Evolutionary conservation across 2,329 filamentous ascomycete genomes (phyloP), one percentile per base, ranked within the genome.

Genomic region (Paecilomyces sp.): DNA sequence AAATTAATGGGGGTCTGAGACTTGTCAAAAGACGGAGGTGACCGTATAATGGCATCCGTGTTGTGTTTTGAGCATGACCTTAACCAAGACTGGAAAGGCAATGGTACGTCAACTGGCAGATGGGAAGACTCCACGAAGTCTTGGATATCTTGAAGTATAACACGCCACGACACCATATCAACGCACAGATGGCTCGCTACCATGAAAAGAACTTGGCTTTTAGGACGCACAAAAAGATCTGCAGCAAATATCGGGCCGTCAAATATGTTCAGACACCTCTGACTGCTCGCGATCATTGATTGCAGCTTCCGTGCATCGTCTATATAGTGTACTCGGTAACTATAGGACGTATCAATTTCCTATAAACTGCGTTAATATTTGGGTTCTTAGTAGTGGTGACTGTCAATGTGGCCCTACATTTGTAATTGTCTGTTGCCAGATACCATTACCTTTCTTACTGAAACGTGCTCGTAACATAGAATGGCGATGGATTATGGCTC

Each of bases 1-100:
- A 76, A 77, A 4, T 36, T 55, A 31, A 73, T 52, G n/a, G 74
- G 64, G 24, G 72, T 62, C 66, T 71, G 56, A 61, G 73, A 61
- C 4, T 70, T 63, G 3, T 66, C 65, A 59, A 68, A 74, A 28
- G 70, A 69, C 18, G 72, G 58, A 63, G 22, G 4, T 66, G 28
- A 2, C 56, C 57, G 1, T 60, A 54, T 47, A 61, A 61, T 4
- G 64, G 55, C 1, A 53, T 66, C 28, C 66, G 71, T 41, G 65
- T 64, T 47, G 36, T 71, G 61, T 12, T 72, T 68, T 0, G 63
- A 50, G 54, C 76, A 74, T 58, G 75, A 61, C 4, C 66, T 65
- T 51, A 70, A 73, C 75, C 75, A 77, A 55, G 65, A 68, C 56
- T 76, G 72, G 68, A 77, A 77, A 9, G 74, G 71, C 1, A 77